Evolutionary conservation across 192 early-diverging fungal species (phyloP).

Genomic region (Haplosporangium gracile): DNA sequence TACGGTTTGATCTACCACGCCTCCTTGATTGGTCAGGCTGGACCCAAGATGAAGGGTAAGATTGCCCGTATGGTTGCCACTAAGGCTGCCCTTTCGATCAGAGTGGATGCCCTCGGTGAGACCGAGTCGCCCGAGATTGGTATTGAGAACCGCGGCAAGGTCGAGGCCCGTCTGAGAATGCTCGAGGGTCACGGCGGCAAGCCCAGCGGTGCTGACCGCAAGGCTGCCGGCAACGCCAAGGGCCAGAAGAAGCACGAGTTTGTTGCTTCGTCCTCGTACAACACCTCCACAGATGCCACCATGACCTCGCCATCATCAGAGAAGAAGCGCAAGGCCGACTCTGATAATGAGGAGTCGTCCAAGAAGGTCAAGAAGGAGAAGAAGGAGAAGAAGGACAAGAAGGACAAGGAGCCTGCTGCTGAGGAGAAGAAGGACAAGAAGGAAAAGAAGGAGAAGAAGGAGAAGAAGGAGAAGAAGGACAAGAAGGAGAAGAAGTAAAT

Average conservation of each 20-base stretch:
- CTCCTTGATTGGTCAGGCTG: constrained; percentile 95
- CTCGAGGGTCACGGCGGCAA: constrained; percentile 80
- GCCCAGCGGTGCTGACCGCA: constrained; percentile 72
- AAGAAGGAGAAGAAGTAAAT: constrained; percentile 26
- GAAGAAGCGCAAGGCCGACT: constrained; percentile 62
- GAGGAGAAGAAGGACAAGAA: constrained; percentile 61
- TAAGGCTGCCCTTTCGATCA: constrained; percentile 90
- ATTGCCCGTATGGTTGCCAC: constrained; percentile 94
- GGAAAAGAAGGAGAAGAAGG: constrained; percentile 67
- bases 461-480: constrained; percentile 61
- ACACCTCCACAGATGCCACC: constrained; percentile 54
- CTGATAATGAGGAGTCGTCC: constrained; percentile 52
- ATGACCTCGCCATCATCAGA: constrained; percentile 46
- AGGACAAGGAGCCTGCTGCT: constrained; percentile 47
- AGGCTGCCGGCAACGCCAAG: constrained; percentile 75
- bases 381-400: constrained; percentile 60
- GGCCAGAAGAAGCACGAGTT: constrained; percentile 76
- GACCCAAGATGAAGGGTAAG: constrained; percentile 98
- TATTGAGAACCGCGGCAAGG: constrained; percentile 86
- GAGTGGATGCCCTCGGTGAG: constrained; percentile 94
- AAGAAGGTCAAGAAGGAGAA: constrained; percentile 60
- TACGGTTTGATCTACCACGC: constrained; percentile 99
- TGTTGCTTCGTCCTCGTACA: constrained; percentile 63
- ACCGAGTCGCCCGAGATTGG: constrained; percentile 85
- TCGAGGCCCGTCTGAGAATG: constrained; percentile 90